Evolutionary conservation across 768 basidiomycete genomes (phyloP), one percentile per base, ranked within the genome.

Genomic region (Leucogyrophana mollusca): DNA sequence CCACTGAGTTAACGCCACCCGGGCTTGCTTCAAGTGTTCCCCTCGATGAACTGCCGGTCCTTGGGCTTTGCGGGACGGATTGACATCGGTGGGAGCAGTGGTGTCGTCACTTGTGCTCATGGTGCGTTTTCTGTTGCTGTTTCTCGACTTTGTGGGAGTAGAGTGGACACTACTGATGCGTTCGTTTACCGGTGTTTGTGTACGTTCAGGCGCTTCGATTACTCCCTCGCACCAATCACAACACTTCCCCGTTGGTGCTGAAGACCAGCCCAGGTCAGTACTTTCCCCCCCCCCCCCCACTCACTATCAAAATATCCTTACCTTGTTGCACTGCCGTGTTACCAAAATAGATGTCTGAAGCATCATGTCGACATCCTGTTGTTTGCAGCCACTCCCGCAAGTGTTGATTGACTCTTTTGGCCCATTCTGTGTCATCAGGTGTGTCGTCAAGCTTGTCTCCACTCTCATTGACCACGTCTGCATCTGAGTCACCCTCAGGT

Each of bases 331-430:
- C 20, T 6, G n/a, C n/a, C 16, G 35, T n/a, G 16, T 70, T 71
- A 14, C 56, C 34, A 40, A 68, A 73, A 40, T 67, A 62, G 23
- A 48, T 37, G 49, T 69, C 59, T 1, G 57, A 21, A 3, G 68
- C 40, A 11, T 61, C 56, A 3, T 62, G 52, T 1, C 68, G 56
- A 49, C 69, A 72, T 0, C 18, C 34, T 20, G 27, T 33, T 0
- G 60, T 52, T 14, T 56, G 53, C 13, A 70, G 61, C 54, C 60
- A 71, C 30, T 45, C 44, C 1, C 64, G 54, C n/a, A n/a, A n/a
- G n/a, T n/a, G n/a, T n/a, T n/a, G n/a, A n/a, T n/a, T n/a, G n/a
- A n/a, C n/a, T n/a, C n/a, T n/a, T n/a, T n/a, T n/a, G n/a, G n/a
- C n/a, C n/a, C n/a, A n/a, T n/a, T n/a, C n/a, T n/a, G n/a, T n/a